These are phyloP conservation scores for Suhomyces bolitotheri DNA, from an alignment of 1,139 yeast species.

Conservation along the genomic window DNA sequence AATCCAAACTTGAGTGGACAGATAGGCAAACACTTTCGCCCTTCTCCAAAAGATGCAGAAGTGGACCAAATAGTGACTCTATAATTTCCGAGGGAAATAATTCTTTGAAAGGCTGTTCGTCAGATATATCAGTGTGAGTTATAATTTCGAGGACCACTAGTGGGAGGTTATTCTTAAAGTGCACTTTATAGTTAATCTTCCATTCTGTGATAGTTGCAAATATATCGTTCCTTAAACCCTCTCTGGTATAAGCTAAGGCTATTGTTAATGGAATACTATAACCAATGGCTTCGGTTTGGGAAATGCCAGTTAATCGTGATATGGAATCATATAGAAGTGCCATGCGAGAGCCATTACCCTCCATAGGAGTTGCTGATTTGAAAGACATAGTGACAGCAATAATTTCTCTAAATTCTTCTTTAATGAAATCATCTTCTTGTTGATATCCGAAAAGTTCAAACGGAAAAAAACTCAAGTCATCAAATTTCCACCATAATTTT, in stretches of 20 bases:
- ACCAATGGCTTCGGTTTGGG: slow-evolving; percentile 22
- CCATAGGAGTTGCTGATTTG: slow-evolving; percentile 1
- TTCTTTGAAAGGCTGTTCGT: slow-evolving; percentile 22
- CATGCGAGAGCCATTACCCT: not conserved
- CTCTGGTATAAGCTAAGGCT: slow-evolving; percentile 47
- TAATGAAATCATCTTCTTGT: slow-evolving; percentile 27
- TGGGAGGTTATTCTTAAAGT: slow-evolving; percentile 27
- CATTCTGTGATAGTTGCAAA: slow-evolving; percentile 22
- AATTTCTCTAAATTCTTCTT: slow-evolving; percentile 34
- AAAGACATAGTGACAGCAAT: slow-evolving; percentile 36
- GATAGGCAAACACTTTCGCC: slow-evolving; percentile 20
- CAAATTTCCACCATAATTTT: slow-evolving; percentile 44
- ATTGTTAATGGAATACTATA: slow-evolving; percentile 39
- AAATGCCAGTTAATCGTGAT: not conserved
- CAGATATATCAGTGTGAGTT: slow-evolving; percentile 41
- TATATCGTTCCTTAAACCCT: slow-evolving; percentile 43
- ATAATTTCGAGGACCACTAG: slow-evolving; percentile 35
- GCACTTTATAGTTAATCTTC: slow-evolving; percentile 16
- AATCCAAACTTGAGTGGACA: slow-evolving; percentile 28
- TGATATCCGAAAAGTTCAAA: slow-evolving; percentile 35
- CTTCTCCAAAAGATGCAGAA: not conserved
- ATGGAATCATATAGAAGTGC: not conserved
- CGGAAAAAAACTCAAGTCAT: slow-evolving; percentile 40
- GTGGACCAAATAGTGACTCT: not conserved
- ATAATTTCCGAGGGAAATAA: slow-evolving; percentile 12